Evolutionary conservation across 2,329 filamentous ascomycete species (phyloP), one percentile per base, ranked within the genome.

Genomic region (Penicillium expansum): DNA sequence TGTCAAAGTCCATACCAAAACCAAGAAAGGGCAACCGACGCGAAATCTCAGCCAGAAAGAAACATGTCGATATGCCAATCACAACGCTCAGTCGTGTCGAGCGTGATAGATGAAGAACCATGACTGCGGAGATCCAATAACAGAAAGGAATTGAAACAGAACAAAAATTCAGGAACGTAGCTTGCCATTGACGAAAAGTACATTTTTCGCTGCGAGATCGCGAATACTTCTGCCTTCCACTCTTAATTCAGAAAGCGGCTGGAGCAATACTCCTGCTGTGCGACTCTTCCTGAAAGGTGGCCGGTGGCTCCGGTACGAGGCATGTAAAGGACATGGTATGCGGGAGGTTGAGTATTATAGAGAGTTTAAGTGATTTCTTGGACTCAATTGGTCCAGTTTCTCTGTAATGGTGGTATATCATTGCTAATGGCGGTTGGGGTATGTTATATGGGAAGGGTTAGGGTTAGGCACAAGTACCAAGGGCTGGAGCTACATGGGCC

Each of bases 31-130:
- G 11, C 27, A 39, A 39, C 58, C 43, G 43, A 73, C 70, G 52
- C 24, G 70, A 70, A 30, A 71, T 71, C 43, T 72, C 71, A 5
- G 62, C 63, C 3, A 72, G 44, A 51, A 73, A 73, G 42, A 73
- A 73, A 22, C 61, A 66, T 4, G 66, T 67, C 16, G 70, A 67
- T 32, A 72, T 71, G 1, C 52, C 62, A 53, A 73, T 71, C 1
- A 72, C 70, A 8, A 62, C 63, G 9, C 42, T 61, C 49, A 73
- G 57, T 30, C 71, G 68, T 58, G 65, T 67, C 9, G 69, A 67
- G 43, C 68, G 71, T 48, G 69, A 69, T 29, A 73, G 57, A 14
- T 47, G 59, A 29, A 68, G 44, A 16, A 51, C 55, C 69, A 71
- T 72, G 29, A n/a, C 60, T 18, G 33, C 14, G 5, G n/a, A 11